These are phyloP conservation scores for Ophiostoma novo-ulmi DNA, from an alignment of 2,329 filamentous ascomycete species.

Conservation along the genomic window DNA sequence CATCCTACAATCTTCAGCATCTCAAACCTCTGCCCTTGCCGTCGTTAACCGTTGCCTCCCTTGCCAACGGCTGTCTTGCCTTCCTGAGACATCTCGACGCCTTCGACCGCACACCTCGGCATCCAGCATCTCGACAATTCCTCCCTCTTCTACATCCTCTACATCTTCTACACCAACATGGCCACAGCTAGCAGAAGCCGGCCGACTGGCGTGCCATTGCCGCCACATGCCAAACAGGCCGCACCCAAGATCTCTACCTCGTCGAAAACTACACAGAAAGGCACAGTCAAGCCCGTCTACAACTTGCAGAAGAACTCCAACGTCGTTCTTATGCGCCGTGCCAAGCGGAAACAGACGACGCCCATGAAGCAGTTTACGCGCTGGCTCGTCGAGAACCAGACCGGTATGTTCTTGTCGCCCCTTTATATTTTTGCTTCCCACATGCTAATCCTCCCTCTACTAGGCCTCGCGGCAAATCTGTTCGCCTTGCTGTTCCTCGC, in stretches of 20 bases:
- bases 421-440: background rate
- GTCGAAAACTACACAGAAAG: slow-evolving; percentile 27
- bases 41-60: background rate
- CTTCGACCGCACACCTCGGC: background rate
- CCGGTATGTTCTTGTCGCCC: slow-evolving; percentile 51
- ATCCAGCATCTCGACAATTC: background rate
- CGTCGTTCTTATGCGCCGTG: slow-evolving; percentile 47
- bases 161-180: slow-evolving; percentile 5
- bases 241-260: background rate
- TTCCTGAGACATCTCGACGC: background rate
- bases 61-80: slow-evolving; percentile 13
- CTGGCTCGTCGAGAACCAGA: slow-evolving; percentile 74
- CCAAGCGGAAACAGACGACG: slow-evolving; percentile 59
- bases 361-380: slow-evolving; percentile 55
- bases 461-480: slow-evolving; percentile 80
- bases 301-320: slow-evolving; percentile 50
- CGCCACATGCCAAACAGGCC: slow-evolving; percentile 15
- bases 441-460: background rate
- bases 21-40: background rate
- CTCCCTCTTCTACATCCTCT: background rate
- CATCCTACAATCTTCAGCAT: slow-evolving; percentile 1
- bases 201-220: slow-evolving; percentile 16
- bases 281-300: slow-evolving; percentile 52
- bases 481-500: slow-evolving; percentile 76
- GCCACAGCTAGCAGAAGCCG: slow-evolving; percentile 17